Percentiles rank a stretch among this genome's conserved stretches.
phyloP scores from a whole-genome alignment of 2,329 filamentous ascomycete species.

The Thielaviopsis populi region DNA sequence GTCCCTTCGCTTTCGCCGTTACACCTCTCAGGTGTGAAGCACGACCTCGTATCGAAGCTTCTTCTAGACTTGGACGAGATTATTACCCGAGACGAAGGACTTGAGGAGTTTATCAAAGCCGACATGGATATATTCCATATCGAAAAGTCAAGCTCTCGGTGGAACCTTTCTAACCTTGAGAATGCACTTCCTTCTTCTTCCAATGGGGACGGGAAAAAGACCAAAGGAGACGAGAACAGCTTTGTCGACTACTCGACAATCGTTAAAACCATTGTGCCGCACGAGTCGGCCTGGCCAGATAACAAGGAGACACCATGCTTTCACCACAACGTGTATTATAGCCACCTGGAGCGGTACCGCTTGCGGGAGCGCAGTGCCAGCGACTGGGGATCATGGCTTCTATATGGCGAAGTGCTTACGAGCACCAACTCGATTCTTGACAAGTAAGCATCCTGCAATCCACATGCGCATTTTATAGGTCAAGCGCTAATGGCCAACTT shows the following conservation, averaged over 20 bases:
- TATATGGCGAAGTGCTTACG: constrained; percentile 86
- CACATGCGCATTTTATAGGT: not conserved
- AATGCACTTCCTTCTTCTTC: constrained; percentile 15
- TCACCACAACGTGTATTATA: constrained; percentile 66
- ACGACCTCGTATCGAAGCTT: constrained; percentile 51
- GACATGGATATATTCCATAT: constrained; percentile 74
- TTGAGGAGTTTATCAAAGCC: constrained; percentile 58
- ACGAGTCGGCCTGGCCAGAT: constrained; percentile 52
- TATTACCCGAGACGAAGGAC: constrained; percentile 44
- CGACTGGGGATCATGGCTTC: constrained; percentile 58
- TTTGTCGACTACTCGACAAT: constrained; percentile 61
- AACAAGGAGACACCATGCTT: constrained; percentile 69
- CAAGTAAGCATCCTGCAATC: constrained; percentile 39
- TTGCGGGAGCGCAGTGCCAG: constrained; percentile 35
- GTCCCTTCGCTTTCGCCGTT: constrained; percentile 69
- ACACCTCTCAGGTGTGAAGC: constrained; percentile 56
- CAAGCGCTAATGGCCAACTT: not conserved
- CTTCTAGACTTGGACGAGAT: constrained; percentile 52
- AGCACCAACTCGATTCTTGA: constrained; percentile 90
- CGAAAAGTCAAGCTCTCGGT: constrained; percentile 47
- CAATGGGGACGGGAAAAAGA: not conserved
- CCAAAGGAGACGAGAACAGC: constrained; percentile 31
- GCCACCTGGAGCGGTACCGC: constrained; percentile 54
- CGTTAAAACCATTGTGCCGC: constrained; percentile 57
- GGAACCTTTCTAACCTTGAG: constrained; percentile 32